Evolutionary conservation across 139 green algal species (phyloP), one percentile per base, ranked within the genome.

Genomic region (Asterochloris erici): DNA sequence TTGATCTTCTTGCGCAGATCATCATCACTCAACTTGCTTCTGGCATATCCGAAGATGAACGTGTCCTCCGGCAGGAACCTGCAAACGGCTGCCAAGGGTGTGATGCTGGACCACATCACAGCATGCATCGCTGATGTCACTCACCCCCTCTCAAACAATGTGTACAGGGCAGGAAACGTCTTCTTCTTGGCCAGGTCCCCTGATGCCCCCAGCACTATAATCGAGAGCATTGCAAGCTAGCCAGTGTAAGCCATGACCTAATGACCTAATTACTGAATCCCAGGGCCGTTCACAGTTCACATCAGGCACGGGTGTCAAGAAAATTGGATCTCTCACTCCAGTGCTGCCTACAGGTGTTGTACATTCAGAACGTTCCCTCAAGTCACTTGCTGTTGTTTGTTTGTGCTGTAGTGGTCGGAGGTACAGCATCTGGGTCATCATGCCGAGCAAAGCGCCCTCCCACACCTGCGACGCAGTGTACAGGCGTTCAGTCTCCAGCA

Each of bases 111-210:
- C 66, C 21, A 21, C 23, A 24, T 73, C 66, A 26, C 66, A 70
- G 60, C n/a, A 14, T 66, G 26, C 16, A 14, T 63, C 63, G 12
- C 17, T 10, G 23, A 12, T 47, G n/a, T 21, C 74, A 79, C 74
- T 78, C 74, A 97, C 90, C 90, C 89, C 54, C 93, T 88, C 0
- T 74, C 69, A 85, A 88, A 95, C 0, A 97, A 88, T 63, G 92
- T 88, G 80, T 91, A 96, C 11, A 98, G 86, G 0, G 95, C 92
- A 9, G 95, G 95, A 85, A 93, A 98, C 0, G 93, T 98, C 82
- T 98, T 98, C 85, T 98, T 98, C 77, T 93, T 93, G 0, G 94
- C 94, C 17, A 98, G 85, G 86, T 98, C 94, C 0, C 94, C 94
- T 11, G 82, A 91, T 10, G 86, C 86, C 12, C 86, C 86, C 29